These are phyloP conservation scores for Coccomyxa subellipsoidea DNA, from an alignment of 163 green algal species.

Conservation along the genomic window DNA sequence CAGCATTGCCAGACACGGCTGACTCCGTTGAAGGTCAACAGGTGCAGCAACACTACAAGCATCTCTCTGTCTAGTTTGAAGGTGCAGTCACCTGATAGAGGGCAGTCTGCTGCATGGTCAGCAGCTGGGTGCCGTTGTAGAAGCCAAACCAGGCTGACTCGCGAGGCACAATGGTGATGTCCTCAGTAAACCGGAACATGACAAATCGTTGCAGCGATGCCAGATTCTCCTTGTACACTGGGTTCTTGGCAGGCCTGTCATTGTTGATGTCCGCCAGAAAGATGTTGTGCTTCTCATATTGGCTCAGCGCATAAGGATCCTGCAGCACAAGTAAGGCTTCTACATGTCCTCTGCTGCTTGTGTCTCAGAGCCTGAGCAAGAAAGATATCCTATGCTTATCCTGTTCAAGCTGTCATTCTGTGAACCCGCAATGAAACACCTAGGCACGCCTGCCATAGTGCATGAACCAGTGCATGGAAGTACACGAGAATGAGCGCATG, in stretches of 20 bases:
- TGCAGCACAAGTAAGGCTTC: slow-evolving; percentile 18
- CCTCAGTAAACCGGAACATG: slow-evolving; percentile 73
- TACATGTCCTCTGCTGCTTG: background rate
- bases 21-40: background rate
- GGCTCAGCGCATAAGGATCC: slow-evolving; percentile 60
- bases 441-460: no score
- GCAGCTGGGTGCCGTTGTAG: slow-evolving; percentile 47
- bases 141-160: slow-evolving; percentile 76
- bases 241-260: slow-evolving; percentile 58
- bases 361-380: background rate
- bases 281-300: slow-evolving; percentile 62
- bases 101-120: slow-evolving; percentile 50
- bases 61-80: no score
- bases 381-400: no score
- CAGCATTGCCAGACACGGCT: no score
- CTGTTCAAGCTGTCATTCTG: no score
- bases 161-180: slow-evolving; percentile 79
- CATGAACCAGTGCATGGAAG: no score
- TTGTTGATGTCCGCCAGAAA: slow-evolving; percentile 94
- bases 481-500: no score
- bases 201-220: slow-evolving; percentile 69
- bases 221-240: slow-evolving; percentile 70
- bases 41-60: background rate
- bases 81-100: slow-evolving; percentile 57
- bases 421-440: no score